Evolutionary conservation across 495 filamentous ascomycete species (phyloP).

Genomic region (Apiosordaria backusii): DNA sequence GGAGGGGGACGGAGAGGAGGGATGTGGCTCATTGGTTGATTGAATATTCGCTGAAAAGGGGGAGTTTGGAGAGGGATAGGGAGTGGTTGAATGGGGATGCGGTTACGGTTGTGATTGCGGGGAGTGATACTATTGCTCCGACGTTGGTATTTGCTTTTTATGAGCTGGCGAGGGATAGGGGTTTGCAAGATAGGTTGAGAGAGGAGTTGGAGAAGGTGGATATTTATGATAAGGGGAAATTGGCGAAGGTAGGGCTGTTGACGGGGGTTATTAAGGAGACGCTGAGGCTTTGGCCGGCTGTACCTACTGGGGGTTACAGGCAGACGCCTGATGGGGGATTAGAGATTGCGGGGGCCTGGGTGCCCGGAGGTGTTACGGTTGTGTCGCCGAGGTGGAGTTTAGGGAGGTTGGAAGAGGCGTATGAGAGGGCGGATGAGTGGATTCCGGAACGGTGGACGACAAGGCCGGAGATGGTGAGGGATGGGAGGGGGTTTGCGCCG

Average conservation of each 20-base stretch:
- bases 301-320: constrained; percentile 42
- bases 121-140: constrained; percentile 51
- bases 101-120: constrained; percentile 45
- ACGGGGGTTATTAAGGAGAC: constrained; percentile 53
- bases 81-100: constrained; percentile 36
- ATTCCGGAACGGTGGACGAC: constrained; percentile 45
- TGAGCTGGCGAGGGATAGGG: constrained; percentile 43
- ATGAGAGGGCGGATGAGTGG: constrained; percentile 38
- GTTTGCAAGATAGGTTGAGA: constrained; percentile 36
- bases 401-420: constrained; percentile 27
- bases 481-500: constrained; percentile 33
- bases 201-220: constrained; percentile 34
- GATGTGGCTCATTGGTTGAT: constrained; percentile 39
- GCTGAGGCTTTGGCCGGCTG: constrained; percentile 53
- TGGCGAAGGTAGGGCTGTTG: constrained; percentile 27
- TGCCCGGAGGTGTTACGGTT: constrained; percentile 31
- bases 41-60: constrained; percentile 34
- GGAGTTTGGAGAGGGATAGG: constrained; percentile 33
- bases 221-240: constrained; percentile 20
- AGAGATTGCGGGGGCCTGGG: constrained; percentile 40
- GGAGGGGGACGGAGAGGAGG: constrained; percentile 37
- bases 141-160: constrained; percentile 49
- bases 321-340: constrained; percentile 42
- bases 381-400: constrained; percentile 32
- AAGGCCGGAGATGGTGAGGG: constrained; percentile 34